Conservation (phyloP, 495 filamentous ascomycete species). For the Massariosphaeria phaeospora region DNA sequence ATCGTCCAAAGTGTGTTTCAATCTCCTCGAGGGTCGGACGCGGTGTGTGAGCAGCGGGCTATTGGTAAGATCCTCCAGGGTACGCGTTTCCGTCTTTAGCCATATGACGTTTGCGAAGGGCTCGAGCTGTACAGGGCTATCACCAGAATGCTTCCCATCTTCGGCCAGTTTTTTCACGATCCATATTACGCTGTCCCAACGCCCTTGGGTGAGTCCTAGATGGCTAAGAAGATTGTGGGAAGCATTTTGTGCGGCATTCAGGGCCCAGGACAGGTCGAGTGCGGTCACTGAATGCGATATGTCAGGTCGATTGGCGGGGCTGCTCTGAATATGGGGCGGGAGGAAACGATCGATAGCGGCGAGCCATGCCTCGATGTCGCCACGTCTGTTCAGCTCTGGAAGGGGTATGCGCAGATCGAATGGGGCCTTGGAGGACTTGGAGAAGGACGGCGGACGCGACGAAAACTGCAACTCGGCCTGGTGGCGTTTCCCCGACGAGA, state of each 20-base stretch:
- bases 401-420: conserved; percentile 1
- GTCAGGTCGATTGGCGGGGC: neutral
- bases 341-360: conserved; percentile 45
- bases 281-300: neutral
- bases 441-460: neutral
- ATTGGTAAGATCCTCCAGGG: conserved; percentile 30
- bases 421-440: neutral
- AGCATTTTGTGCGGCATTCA: conserved; percentile 25
- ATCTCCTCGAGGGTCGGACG: neutral
- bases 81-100: neutral
- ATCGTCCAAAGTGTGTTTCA: conserved; percentile 21
- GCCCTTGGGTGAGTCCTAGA: conserved; percentile 31
- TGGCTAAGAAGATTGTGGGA: conserved; percentile 34
- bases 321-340: conserved; percentile 37
- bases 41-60: conserved; percentile 8
- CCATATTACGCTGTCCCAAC: conserved; percentile 42
- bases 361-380: conserved; percentile 42
- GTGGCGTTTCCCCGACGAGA: conserved; percentile 5
- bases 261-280: conserved; percentile 13
- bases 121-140: neutral
- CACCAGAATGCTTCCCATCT: neutral
- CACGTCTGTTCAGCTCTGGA: conserved; percentile 3
- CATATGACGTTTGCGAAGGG: conserved; percentile 12
- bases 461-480: neutral
- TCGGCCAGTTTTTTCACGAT: conserved; percentile 35